These are phyloP conservation scores for Silene conica DNA, from an alignment of 148 eudicot genomes.

Conservation along the genomic window DNA sequence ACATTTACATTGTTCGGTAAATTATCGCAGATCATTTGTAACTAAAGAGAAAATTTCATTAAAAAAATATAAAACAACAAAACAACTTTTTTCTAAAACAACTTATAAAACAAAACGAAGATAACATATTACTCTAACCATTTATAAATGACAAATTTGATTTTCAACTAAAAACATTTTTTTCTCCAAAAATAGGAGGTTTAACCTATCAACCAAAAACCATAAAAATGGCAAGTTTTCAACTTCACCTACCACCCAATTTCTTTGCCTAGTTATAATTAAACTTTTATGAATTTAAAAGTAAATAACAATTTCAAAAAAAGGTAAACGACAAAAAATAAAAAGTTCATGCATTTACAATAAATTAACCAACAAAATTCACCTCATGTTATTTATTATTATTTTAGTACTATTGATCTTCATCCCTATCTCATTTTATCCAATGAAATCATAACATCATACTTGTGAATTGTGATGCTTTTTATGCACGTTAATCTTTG, in stretches of 20 bases:
- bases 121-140: no score
- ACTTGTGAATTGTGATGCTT: constrained; percentile 9
- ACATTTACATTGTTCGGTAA: no score
- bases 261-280: background rate
- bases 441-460: constrained; percentile 4
- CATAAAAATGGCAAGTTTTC: background rate
- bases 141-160: no score
- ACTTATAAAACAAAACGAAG: no score
- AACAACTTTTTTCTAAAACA: no score
- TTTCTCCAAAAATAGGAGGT: background rate
- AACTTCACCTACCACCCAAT: background rate
- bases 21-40: no score
- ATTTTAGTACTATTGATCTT: background rate
- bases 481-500: constrained; percentile 20
- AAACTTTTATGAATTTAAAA: background rate
- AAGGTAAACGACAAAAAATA: background rate
- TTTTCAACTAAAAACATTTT: background rate
- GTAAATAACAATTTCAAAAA: no score
- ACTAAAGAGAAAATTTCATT: no score
- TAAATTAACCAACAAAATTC: background rate
- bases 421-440: constrained; percentile 14
- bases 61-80: no score
- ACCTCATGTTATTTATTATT: background rate
- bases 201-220: background rate
- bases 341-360: background rate